These are phyloP conservation scores for Byssochlamys sp. DNA, from an alignment of 2,329 filamentous ascomycete species.

Conservation along the genomic window DNA sequence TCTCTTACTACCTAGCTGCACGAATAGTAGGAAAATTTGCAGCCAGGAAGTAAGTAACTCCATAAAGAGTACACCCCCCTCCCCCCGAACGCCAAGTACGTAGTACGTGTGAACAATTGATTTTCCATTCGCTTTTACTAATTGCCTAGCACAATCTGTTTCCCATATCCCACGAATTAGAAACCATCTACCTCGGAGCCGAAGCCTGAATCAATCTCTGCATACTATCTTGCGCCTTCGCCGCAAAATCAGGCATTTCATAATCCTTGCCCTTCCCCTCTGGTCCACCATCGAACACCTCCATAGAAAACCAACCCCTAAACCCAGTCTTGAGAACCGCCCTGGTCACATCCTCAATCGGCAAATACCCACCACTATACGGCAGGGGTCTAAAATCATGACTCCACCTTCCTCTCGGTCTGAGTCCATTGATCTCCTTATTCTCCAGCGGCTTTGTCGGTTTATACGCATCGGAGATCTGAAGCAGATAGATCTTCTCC, in stretches of 20 bases:
- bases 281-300: conserved; percentile 57
- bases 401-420: conserved; percentile 60
- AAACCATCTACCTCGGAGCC: conserved; percentile 7
- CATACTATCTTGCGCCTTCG: conserved; percentile 43
- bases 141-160: not conserved
- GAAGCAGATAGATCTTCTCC: conserved; percentile 64
- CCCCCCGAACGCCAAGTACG: no score
- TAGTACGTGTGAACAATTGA: no score
- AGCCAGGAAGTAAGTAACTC: no score
- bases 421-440: conserved; percentile 44
- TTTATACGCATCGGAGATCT: conserved; percentile 66
- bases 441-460: conserved; percentile 47
- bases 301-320: conserved; percentile 56
- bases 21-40: no score
- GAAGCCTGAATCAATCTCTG: conserved; percentile 35
- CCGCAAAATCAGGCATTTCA: conserved; percentile 40
- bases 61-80: no score
- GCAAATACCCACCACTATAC: conserved; percentile 61
- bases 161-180: no score
- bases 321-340: conserved; percentile 62
- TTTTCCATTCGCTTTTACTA: not conserved
- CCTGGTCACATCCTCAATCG: conserved; percentile 53
- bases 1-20: no score
- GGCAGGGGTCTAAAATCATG: conserved; percentile 61
- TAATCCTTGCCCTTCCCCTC: conserved; percentile 46